These are phyloP conservation scores for Exutisphaerella laricina DNA, from an alignment of 2,329 filamentous ascomycete species.

Conservation along the genomic window DNA sequence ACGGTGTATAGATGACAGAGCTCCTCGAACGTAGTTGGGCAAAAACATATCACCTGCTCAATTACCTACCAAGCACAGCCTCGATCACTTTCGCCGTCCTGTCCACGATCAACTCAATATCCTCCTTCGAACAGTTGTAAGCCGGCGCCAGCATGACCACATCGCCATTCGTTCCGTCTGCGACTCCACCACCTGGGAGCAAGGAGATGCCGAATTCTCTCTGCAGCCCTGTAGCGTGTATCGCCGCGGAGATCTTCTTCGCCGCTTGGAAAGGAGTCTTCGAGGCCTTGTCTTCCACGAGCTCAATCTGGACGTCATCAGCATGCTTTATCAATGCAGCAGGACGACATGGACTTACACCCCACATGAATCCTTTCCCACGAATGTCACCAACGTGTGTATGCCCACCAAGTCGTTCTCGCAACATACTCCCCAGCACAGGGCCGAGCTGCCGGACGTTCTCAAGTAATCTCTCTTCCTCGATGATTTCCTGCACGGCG, in stretches of 20 bases:
- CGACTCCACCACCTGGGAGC: conserved; percentile 57
- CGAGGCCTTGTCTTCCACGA: conserved; percentile 48
- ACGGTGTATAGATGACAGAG: no score
- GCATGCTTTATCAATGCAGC: conserved; percentile 33
- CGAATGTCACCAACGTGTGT: conserved; percentile 54
- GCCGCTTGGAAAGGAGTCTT: conserved; percentile 48
- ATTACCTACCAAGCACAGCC: conserved; percentile 40
- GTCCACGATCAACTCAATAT: conserved; percentile 52
- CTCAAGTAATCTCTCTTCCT: conserved; percentile 49
- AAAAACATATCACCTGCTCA: no score
- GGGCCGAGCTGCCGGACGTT: conserved; percentile 50
- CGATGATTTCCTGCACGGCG: conserved; percentile 54
- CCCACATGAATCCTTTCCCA: conserved; percentile 53
- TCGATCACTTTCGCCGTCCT: conserved; percentile 46
- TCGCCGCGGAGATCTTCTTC: conserved; percentile 39
- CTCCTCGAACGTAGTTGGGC: no score
- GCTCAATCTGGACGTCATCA: conserved; percentile 43
- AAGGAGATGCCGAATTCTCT: conserved; percentile 47
- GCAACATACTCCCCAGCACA: conserved; percentile 41
- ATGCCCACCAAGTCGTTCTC: conserved; percentile 37
- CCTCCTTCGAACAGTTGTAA: conserved; percentile 53
- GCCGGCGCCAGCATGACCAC: conserved; percentile 59
- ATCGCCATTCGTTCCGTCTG: conserved; percentile 54
- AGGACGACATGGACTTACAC: conserved; percentile 9
- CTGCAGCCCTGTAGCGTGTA: conserved; percentile 39